Percentiles rank a stretch among this genome's conserved stretches.
These are phyloP conservation scores for Pestalotiopsis sp. DNA, from an alignment of 2,329 filamentous ascomycete genomes.

Conservation along the genomic window DNA sequence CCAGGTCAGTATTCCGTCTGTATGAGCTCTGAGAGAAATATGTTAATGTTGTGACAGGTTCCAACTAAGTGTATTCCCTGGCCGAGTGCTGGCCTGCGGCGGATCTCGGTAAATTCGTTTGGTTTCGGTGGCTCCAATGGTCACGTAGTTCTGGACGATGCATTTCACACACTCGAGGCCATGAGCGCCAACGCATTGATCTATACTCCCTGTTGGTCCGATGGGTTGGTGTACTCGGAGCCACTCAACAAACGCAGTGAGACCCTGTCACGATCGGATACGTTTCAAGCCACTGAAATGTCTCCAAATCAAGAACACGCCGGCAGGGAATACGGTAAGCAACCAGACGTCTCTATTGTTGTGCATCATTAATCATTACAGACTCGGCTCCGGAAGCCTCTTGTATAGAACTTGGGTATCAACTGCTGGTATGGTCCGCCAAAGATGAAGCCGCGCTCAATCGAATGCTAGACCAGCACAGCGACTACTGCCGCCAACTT, in stretches of 20 bases:
- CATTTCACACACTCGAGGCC: constrained; percentile 14
- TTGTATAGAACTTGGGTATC: neutral
- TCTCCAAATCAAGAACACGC: too few species aligned
- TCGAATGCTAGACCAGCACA: constrained; percentile 25
- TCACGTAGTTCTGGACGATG: constrained; percentile 23
- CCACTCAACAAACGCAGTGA: neutral
- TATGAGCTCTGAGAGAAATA: neutral
- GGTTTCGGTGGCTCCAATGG: constrained; percentile 26
- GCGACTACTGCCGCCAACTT: constrained; percentile 22
- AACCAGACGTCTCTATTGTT: too few species aligned
- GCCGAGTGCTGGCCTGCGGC: constrained; percentile 17
- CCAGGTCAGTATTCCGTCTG: neutral
- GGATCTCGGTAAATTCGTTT: constrained; percentile 24
- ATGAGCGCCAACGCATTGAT: constrained; percentile 14
- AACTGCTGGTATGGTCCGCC: constrained; percentile 31
- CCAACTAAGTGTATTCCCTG: constrained; percentile 15
- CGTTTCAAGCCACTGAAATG: too few species aligned
- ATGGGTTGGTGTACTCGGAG: neutral
- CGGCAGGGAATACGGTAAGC: too few species aligned
- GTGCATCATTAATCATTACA: neutral
- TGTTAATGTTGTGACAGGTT: constrained; percentile 9
- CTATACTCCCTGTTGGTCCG: neutral
- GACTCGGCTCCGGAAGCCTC: too few species aligned
- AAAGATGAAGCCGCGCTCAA: constrained; percentile 30
- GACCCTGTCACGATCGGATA: too few species aligned